Evolutionary conservation across 331 rosid species (phyloP), one percentile per base, ranked within the genome.

Genomic region (Acacia pycnantha): DNA sequence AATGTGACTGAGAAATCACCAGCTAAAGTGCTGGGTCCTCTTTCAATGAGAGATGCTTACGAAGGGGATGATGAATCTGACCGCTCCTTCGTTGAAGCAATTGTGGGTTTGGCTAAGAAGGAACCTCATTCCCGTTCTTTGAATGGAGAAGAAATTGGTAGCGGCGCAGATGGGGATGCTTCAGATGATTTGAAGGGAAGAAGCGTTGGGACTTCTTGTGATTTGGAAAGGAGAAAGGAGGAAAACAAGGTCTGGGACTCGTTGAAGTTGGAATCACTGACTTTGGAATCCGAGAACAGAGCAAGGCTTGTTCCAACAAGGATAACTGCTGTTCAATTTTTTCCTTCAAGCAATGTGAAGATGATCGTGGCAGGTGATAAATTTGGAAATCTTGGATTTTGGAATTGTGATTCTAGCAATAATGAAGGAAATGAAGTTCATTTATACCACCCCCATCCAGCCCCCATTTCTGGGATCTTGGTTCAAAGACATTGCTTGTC

Each of bases 381-480:
- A 89, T 83, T 67, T 79, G 99, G 99, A 73, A 85, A 95, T 83
- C 19, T 95, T 84, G 98, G 94, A 46, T 95, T 95, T 70, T 93
- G 98, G 99, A 81, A 90, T 83, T 81, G 89, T 31, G 91, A 81
- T 84, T 77, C 53, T 37, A 64, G 53, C 66, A 47, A 13, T 22
- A 89, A 84, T 70, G 81, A 76, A 22, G 86, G 81, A 37, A 83
- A 66, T 62, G 88, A 88, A 22, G 4, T 92, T 66, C 82, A 86
- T 81, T 79, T 90, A 59, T 95, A 92, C 84, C 88, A 41, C 41
- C 94, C 97, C 21, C 98, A 95, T 70, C 40, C 79, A 2, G 91
- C 93, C 71, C 91, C 94, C 27, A 82, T 95, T 81, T 93, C 96
- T 2, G 98, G 97, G 82, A 92, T 93, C 43, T 86, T 86, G 62